A percentile compares a stretch with the other conserved stretches of the same genome.
These are phyloP conservation scores for Curvularia verruculosa DNA, from an alignment of 2,329 filamentous ascomycete genomes.

Conservation along the genomic window DNA sequence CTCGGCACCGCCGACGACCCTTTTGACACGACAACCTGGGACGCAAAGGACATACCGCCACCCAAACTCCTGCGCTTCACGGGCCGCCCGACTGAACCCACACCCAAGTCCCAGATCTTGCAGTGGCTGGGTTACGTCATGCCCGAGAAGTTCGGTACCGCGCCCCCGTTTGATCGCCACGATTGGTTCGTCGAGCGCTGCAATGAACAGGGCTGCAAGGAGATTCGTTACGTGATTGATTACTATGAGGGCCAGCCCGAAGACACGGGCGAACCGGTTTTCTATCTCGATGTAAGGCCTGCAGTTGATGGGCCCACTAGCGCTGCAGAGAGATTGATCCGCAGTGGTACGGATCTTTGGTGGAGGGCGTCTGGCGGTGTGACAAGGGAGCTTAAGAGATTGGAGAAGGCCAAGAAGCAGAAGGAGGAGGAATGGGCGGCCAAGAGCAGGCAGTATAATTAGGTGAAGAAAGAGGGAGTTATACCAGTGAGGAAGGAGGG, in stretches of 20 bases:
- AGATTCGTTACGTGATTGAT: constrained; percentile 95
- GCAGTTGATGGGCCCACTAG: constrained; percentile 81
- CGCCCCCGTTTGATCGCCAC: constrained; percentile 92
- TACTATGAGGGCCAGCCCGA: constrained; percentile 89
- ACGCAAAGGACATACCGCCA: constrained; percentile 50
- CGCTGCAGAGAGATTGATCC: constrained; percentile 79
- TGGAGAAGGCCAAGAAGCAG: constrained; percentile 39
- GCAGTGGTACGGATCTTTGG: constrained; percentile 95
- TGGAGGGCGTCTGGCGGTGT: constrained; percentile 82
- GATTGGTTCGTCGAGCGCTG: constrained; percentile 92
- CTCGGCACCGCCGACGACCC: constrained; percentile 46
- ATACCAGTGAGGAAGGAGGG: not conserved
- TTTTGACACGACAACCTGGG: constrained; percentile 46
- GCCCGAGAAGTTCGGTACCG: constrained; percentile 76
- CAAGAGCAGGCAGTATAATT: constrained; percentile 38
- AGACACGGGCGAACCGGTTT: constrained; percentile 86
- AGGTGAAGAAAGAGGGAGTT: not conserved
- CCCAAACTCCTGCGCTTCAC: constrained; percentile 86
- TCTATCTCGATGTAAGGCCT: constrained; percentile 92
- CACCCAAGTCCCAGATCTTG: constrained; percentile 86
- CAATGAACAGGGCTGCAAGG: constrained; percentile 68
- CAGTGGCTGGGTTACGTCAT: constrained; percentile 80
- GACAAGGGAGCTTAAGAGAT: constrained; percentile 56
- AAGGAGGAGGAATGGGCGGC: constrained; percentile 33
- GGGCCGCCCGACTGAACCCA: constrained; percentile 85